Evolutionary conservation across 2,329 filamentous ascomycete genomes (phyloP), one percentile per base, ranked within the genome.

Genomic region (Cadophora sp.): DNA sequence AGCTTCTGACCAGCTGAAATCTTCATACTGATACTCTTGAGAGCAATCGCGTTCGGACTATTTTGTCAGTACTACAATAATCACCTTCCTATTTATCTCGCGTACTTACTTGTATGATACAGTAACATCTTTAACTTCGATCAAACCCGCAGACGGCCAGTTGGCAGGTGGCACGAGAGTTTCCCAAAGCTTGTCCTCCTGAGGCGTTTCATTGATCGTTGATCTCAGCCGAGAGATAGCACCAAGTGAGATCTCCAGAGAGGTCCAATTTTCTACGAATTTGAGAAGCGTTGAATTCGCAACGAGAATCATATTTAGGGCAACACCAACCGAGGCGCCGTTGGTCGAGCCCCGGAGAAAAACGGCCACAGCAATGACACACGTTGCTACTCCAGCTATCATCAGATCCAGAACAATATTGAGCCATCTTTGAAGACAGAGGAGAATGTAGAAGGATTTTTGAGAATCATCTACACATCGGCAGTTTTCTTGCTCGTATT

Each of bases 341-440:
- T 12, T 24, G 16, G 37, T 29, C 19, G 50, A 58, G 34, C 24
- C 51, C 50, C 27, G 40, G 29, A 37, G 19, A 29, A 5, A 27
- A 3, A 50, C 56, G n/a, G 31, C 46, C 24, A 63, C 5, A 24
- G 48, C 81, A 69, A 87, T 73, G 40, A 79, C 9, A 24, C 48
- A 51, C 26, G 58, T 34, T 5, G 64, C 67, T 3, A 71, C 60
- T 2, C 24, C 24, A 19, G 69, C 65, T 16, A 64, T 55, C 8
- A 69, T 14, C 5, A 71, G 62, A 29, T 71, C 67, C 12, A 89
- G 76, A 0, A 82, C 80, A 0, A 89, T 77, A 0, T 75, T 80
- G 0, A 89, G 80, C 86, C 86, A 89, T 37, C 84, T 80, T 73
- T 89, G 87, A 3, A 87, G 81, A 50, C 83, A 82, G 64, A 82